Conservation (phyloP, 441 rosid species). For the Arabidopsis hybrid region DNA sequence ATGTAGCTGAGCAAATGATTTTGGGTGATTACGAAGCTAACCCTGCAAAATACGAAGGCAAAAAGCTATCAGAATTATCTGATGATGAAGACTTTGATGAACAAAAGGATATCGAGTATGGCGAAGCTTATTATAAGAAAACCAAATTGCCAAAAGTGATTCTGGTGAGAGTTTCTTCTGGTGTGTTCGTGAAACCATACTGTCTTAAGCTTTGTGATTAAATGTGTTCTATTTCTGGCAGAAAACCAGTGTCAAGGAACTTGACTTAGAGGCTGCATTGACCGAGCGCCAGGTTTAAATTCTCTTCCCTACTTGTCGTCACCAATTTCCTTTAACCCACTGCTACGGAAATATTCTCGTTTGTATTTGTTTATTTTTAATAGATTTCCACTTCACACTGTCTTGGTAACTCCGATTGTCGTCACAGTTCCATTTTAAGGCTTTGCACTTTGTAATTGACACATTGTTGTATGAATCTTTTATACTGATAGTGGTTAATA, state of each 20-base stretch:
- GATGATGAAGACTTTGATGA: slow-evolving; percentile 83
- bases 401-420: neutral
- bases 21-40: slow-evolving; percentile 84
- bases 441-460: neutral
- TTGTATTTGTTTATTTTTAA: neutral
- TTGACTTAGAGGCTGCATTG: slow-evolving; percentile 88
- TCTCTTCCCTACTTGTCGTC: slow-evolving; percentile 22
- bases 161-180: slow-evolving; percentile 57
- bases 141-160: slow-evolving; percentile 65
- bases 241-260: slow-evolving; percentile 96
- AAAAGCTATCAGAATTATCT: slow-evolving; percentile 77
- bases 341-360: neutral
- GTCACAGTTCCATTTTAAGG: neutral
- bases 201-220: slow-evolving; percentile 38
- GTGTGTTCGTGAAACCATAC: slow-evolving; percentile 25
- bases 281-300: slow-evolving; percentile 77
- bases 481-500: slow-evolving; percentile 1
- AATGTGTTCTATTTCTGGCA: slow-evolving; percentile 44
- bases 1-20: slow-evolving; percentile 96
- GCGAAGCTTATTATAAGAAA: slow-evolving; percentile 71
- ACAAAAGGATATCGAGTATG: slow-evolving; percentile 62
- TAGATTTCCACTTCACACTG: neutral
- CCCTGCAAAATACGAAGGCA: slow-evolving; percentile 84
- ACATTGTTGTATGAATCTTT: slow-evolving; percentile 6
- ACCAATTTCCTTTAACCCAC: neutral